Conservation (phyloP, 305 asterid species). For the Coffea humblotiana region DNA sequence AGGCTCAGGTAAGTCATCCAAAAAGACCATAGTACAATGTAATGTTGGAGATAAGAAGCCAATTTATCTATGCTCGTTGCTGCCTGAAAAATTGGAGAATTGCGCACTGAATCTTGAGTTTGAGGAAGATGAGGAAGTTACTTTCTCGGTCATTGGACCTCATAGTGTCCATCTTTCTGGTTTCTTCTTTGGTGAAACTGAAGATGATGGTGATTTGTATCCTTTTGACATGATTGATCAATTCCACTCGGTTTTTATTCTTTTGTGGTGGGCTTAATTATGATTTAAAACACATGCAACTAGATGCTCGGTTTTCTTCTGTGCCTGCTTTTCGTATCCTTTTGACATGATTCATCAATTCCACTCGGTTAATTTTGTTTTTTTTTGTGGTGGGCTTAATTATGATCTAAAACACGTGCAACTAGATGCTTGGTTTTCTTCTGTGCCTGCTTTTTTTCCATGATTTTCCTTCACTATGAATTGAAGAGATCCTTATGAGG, state of each 20-base stretch:
- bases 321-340: conserved; percentile 53
- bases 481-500: conserved; percentile 49
- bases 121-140: conserved; percentile 79
- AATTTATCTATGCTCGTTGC: conserved; percentile 62
- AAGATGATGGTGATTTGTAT: conserved; percentile 56
- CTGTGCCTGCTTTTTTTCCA: conserved; percentile 24
- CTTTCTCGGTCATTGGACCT: conserved; percentile 66
- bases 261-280: not conserved
- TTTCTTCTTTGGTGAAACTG: conserved; percentile 61
- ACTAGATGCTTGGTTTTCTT: not conserved
- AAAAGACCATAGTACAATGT: conserved; percentile 73
- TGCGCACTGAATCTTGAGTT: conserved; percentile 77
- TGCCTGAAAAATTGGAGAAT: conserved; percentile 71
- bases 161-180: conserved; percentile 81
- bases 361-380: not conserved
- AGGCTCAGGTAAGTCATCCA: conserved; percentile 52
- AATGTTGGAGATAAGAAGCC: conserved; percentile 72
- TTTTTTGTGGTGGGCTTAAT: not conserved
- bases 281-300: not conserved
- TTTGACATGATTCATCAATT: conserved; percentile 14
- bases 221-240: conserved; percentile 33
- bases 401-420: not conserved
- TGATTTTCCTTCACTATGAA: conserved; percentile 33
- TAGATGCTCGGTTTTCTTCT: not conserved
- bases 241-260: not conserved